Evolutionary conservation across 2,329 filamentous ascomycete species (phyloP), one percentile per base, ranked within the genome.

Genomic region (Hypoxylon sp.): DNA sequence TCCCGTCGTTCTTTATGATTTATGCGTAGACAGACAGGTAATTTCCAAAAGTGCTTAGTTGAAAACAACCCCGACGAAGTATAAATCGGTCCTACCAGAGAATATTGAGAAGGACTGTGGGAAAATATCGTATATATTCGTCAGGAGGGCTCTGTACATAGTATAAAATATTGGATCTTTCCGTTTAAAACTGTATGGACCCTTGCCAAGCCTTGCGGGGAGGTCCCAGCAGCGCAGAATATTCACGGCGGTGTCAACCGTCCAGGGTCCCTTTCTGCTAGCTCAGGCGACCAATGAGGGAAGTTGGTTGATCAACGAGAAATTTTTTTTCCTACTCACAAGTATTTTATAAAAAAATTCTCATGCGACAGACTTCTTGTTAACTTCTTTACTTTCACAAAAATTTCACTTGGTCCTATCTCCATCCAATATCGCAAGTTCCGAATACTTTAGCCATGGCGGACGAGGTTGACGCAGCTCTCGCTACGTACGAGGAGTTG

Each of bases 401-500:
- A 46, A 57, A 22, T 19, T 52, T 59, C 33, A 60, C 46, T n/a
- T 42, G 19, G 22, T 19, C 33, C 29, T 29, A 35, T 35, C 11
- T 35, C 9, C 51, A 39, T 11, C 37, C 19, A 39, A 53, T 37
- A 59, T 35, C 19, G 19, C 46, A 17, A 59, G 24, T 24, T 29
- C 52, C 6, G 26, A 17, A 19, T 33, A 62, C 50, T 31, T 10
- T 44, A 61, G 60, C 51, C 59, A 76, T 76, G 74, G 33, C 66
- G 10, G 74, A 73, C 29, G 19, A 63, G 13, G 11, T 65, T 17
- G 70, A 73, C 44, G 52, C 68, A 19, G 55, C 59, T 6, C 60
- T 81, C 65, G 82, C 91, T 68, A 87, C 86, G 65, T 94, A 93
- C 81, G 91, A 94, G 81, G 88, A 95, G 79, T 89, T 98, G 71